phyloP scores from a whole-genome alignment of 331 rosid genomes.

The Malus hybrid region DNA sequence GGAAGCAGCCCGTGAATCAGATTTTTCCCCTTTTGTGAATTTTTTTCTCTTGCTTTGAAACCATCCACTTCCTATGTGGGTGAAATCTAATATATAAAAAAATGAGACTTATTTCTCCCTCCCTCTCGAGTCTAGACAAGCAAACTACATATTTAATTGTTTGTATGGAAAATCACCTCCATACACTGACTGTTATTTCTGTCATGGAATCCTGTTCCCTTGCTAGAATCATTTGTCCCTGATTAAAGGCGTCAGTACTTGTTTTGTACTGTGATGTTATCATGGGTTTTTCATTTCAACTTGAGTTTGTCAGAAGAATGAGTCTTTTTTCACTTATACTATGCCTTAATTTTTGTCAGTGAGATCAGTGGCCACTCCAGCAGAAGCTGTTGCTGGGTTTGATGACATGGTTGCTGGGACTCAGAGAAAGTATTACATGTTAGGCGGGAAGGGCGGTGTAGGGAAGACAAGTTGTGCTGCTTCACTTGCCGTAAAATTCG shows the following conservation, averaged over 20 bases:
- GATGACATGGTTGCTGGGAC: constrained; percentile 85
- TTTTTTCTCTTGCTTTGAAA: neutral
- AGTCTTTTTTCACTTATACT: neutral
- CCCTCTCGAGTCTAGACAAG: no score
- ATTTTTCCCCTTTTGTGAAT: neutral
- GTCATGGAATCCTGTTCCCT: neutral
- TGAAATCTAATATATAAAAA: neutral
- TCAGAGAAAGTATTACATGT: constrained; percentile 75
- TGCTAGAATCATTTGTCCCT: neutral
- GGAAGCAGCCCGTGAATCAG: neutral
- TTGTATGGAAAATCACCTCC: neutral
- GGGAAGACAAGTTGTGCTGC: constrained; percentile 99
- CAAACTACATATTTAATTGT: neutral
- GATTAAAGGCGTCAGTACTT: neutral
- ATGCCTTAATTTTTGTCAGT: constrained; percentile 35
- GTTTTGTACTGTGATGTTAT: neutral
- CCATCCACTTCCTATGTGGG: neutral
- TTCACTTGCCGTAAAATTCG: constrained; percentile 90
- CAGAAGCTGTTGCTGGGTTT: constrained; percentile 70
- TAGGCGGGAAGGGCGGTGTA: constrained; percentile 97
- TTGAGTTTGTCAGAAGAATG: neutral
- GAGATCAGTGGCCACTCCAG: constrained; percentile 79
- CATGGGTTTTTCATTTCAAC: neutral
- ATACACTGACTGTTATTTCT: neutral
- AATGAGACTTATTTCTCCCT: neutral